phyloP scores from a whole-genome alignment of 345 rosid genomes.

The Carallia pectinifolia region DNA sequence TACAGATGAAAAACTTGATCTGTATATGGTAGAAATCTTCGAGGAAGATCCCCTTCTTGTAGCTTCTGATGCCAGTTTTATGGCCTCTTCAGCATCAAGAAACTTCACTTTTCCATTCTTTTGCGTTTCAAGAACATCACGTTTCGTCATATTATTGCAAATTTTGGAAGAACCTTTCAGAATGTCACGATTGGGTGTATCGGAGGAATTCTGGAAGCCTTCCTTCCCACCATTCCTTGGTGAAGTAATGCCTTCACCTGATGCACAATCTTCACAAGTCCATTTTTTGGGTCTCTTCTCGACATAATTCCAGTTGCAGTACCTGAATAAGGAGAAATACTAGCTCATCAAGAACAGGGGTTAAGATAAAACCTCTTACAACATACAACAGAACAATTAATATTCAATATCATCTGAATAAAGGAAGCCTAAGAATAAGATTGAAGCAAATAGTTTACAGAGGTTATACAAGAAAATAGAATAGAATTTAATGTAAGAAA shows the following conservation, averaged over 20 bases:
- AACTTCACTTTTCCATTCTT: slow-evolving; percentile 43
- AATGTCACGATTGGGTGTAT: slow-evolving; percentile 10
- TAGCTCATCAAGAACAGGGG: slow-evolving; percentile 13
- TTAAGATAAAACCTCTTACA: not conserved
- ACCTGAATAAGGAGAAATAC: slow-evolving; percentile 30
- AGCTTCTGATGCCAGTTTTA: slow-evolving; percentile 29
- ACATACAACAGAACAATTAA: not conserved
- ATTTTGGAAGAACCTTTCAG: slow-evolving; percentile 8
- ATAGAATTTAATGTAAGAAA: not conserved
- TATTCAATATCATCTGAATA: not conserved
- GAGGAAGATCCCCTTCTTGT: slow-evolving; percentile 3
- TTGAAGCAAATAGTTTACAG: not conserved
- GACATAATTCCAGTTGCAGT: slow-evolving; percentile 32
- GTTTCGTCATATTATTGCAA: slow-evolving; percentile 21
- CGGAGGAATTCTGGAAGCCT: slow-evolving; percentile 4
- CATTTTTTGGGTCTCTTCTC: slow-evolving; percentile 20
- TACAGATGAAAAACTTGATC: slow-evolving; percentile 8
- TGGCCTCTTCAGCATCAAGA: slow-evolving; percentile 43
- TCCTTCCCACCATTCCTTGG: slow-evolving; percentile 17
- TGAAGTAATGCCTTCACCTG: slow-evolving; percentile 16
- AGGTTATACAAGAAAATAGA: not conserved
- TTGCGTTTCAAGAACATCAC: slow-evolving; percentile 28
- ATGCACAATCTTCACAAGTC: slow-evolving; percentile 44
- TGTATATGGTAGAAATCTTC: not conserved
- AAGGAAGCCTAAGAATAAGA: not conserved